phyloP scores from a whole-genome alignment of 768 basidiomycete species.

The Nevesoporus exiguus region DNA sequence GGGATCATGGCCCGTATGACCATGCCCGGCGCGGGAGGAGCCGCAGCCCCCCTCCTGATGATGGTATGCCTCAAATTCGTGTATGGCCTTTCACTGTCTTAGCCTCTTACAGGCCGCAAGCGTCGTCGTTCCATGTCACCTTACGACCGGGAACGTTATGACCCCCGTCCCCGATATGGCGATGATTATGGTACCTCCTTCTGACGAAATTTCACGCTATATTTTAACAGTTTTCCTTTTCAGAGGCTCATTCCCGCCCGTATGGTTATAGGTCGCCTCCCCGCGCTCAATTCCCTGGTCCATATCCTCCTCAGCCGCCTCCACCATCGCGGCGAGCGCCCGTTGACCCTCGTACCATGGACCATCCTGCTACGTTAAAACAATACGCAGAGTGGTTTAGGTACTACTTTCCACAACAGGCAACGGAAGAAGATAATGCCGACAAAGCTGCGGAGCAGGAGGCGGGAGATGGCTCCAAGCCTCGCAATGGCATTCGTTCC shows the following conservation, averaged over 20 bases:
- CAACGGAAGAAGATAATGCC: conserved; percentile 75
- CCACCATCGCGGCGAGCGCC: conserved; percentile 59
- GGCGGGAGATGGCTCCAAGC: conserved; percentile 77
- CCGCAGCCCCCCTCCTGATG: conserved; percentile 70
- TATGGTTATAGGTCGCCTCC: conserved; percentile 66
- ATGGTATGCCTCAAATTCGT: conserved; percentile 41
- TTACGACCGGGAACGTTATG: conserved; percentile 79
- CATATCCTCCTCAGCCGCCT: conserved; percentile 40
- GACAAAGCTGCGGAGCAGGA: conserved; percentile 84
- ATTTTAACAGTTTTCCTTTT: conserved; percentile 10
- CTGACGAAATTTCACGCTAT: background rate
- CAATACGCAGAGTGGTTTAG: conserved; percentile 90
- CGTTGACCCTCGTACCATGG: conserved; percentile 76
- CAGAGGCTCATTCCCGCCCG: conserved; percentile 63
- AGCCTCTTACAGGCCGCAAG: conserved; percentile 53
- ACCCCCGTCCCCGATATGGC: conserved; percentile 75
- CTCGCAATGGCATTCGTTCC: conserved; percentile 76
- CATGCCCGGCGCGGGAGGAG: conserved; percentile 70
- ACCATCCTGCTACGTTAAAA: conserved; percentile 77
- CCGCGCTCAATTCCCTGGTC: conserved; percentile 45
- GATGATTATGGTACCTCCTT: conserved; percentile 72
- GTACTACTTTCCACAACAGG: conserved; percentile 68
- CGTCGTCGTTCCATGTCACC: conserved; percentile 72
- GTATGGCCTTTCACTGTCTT: conserved; percentile 1
- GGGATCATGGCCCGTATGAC: conserved; percentile 67